Evolutionary conservation across 1,284 basidiomycete species (phyloP).

Genomic region (Xanthoconium separans): DNA sequence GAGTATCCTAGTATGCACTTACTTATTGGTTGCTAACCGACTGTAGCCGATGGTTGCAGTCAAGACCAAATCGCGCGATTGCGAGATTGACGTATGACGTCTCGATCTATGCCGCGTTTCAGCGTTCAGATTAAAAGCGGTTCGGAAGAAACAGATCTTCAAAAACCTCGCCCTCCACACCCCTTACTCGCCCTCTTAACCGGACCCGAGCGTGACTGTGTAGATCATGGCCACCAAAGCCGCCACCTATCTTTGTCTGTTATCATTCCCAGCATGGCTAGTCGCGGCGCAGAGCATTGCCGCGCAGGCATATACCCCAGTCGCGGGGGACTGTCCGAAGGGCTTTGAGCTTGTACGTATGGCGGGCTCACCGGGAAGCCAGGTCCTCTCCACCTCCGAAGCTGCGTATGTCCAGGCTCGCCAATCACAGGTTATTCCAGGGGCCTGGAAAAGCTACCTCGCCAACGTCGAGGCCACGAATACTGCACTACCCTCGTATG

Average conservation of each 20-base stretch:
- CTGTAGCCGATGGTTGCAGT: too few species aligned
- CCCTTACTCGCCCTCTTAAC: not conserved
- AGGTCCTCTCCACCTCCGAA: slow-evolving; percentile 27
- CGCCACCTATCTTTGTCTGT: slow-evolving; percentile 2
- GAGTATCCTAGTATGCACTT: too few species aligned
- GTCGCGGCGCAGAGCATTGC: not conserved
- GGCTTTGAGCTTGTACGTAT: slow-evolving; percentile 35
- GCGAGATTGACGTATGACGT: too few species aligned
- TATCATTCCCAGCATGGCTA: slow-evolving; percentile 3
- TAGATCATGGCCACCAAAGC: not conserved
- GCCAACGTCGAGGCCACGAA: slow-evolving; percentile 33
- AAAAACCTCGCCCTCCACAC: not conserved
- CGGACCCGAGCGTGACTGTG: not conserved
- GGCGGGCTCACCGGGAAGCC: slow-evolving; percentile 23
- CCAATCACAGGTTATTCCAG: not conserved
- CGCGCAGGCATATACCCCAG: slow-evolving; percentile 27
- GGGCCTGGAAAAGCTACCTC: not conserved
- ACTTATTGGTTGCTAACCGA: too few species aligned
- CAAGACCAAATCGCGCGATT: too few species aligned
- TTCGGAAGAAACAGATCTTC: not conserved
- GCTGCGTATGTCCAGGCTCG: not conserved
- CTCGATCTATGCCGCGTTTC: not conserved
- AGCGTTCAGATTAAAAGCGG: not conserved
- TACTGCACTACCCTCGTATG: slow-evolving; percentile 33
- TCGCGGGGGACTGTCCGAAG: slow-evolving; percentile 26